A percentile compares a stretch with the other conserved stretches of the same genome.
phyloP scores from a whole-genome alignment of 1,284 basidiomycete species.

The Trichosporon inkin region DNA sequence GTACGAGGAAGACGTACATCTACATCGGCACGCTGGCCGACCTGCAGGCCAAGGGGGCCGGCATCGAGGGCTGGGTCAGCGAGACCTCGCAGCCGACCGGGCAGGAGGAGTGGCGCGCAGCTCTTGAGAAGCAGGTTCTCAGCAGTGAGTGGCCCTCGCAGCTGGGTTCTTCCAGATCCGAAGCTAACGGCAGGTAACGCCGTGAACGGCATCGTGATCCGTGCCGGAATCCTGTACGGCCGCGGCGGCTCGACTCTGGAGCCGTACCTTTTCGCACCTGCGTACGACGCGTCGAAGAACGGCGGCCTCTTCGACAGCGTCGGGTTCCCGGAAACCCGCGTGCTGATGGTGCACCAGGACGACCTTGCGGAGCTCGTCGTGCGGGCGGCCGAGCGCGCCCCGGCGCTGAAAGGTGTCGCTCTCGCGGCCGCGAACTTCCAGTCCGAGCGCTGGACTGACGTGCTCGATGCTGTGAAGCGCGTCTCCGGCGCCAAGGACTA shows the following conservation, averaged over 20 bases:
- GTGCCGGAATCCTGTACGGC: conserved; percentile 46
- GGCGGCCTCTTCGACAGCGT: conserved; percentile 48
- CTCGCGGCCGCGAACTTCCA: conserved; percentile 55
- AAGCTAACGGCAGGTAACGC: conserved; percentile 17
- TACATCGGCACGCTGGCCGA: conserved; percentile 49
- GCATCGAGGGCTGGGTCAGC: conserved; percentile 38
- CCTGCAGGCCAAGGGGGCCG: conserved; percentile 21
- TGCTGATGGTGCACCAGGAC: conserved; percentile 55
- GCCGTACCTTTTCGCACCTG: conserved; percentile 47
- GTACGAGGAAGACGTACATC: conserved; percentile 55
- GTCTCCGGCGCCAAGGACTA: conserved; percentile 49
- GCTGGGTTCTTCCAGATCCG: not conserved
- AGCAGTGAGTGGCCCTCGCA: conserved; percentile 25
- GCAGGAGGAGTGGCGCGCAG: conserved; percentile 33
- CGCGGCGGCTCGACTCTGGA: conserved; percentile 50
- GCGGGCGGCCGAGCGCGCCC: conserved; percentile 51
- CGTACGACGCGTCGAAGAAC: conserved; percentile 43
- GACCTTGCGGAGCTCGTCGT: conserved; percentile 57
- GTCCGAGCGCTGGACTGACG: conserved; percentile 54
- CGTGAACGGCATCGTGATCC: conserved; percentile 23
- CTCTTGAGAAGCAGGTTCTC: conserved; percentile 36
- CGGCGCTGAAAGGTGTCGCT: conserved; percentile 51
- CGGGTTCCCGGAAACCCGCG: conserved; percentile 52
- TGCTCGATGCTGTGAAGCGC: conserved; percentile 53
- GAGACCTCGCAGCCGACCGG: conserved; percentile 27